These are phyloP conservation scores for Penicillium coffeae DNA, from an alignment of 495 filamentous ascomycete genomes.

Conservation along the genomic window DNA sequence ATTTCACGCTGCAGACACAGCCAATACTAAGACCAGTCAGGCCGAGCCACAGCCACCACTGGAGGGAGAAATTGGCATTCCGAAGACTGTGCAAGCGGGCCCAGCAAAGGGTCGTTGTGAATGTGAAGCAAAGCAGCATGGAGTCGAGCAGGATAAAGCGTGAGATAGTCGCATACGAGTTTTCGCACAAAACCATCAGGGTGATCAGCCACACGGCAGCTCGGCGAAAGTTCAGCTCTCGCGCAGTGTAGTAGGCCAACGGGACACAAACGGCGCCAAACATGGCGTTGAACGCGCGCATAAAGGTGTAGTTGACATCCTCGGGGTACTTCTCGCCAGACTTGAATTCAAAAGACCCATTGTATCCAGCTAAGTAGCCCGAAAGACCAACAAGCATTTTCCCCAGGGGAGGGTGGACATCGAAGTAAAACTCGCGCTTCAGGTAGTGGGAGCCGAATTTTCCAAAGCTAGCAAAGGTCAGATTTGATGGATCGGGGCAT, in stretches of 20 bases:
- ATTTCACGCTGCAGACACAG: conserved; percentile 97
- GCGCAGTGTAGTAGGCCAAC: conserved; percentile 90
- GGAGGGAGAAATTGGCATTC: conserved; percentile 72
- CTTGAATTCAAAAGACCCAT: conserved; percentile 99
- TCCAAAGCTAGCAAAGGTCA: conserved; percentile 67
- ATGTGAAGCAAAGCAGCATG: conserved; percentile 97
- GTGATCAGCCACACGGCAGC: conserved; percentile 92
- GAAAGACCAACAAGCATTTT: conserved; percentile 98
- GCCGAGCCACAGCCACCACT: conserved; percentile 92
- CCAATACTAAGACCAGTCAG: conserved; percentile 91
- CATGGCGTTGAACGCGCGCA: conserved; percentile 94
- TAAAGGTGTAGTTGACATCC: conserved; percentile 95
- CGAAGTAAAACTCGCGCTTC: conserved; percentile 99
- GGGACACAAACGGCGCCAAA: conserved; percentile 93
- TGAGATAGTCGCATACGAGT: conserved; percentile 98
- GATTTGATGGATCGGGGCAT: conserved; percentile 16
- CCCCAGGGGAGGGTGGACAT: conserved; percentile 94
- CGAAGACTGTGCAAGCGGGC: conserved; percentile 88
- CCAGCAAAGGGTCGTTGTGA: conserved; percentile 95
- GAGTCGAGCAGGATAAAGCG: conserved; percentile 96
- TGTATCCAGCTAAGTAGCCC: conserved; percentile 93
- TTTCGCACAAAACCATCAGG: conserved; percentile 95
- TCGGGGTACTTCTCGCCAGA: conserved; percentile 92
- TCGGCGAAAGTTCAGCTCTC: conserved; percentile 79
- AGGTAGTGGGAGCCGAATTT: conserved; percentile 99